A percentile compares a stretch with the other conserved stretches of the same genome.
phyloP scores from a whole-genome alignment of 768 basidiomycete genomes.

The Punctularia strigosozonata region DNA sequence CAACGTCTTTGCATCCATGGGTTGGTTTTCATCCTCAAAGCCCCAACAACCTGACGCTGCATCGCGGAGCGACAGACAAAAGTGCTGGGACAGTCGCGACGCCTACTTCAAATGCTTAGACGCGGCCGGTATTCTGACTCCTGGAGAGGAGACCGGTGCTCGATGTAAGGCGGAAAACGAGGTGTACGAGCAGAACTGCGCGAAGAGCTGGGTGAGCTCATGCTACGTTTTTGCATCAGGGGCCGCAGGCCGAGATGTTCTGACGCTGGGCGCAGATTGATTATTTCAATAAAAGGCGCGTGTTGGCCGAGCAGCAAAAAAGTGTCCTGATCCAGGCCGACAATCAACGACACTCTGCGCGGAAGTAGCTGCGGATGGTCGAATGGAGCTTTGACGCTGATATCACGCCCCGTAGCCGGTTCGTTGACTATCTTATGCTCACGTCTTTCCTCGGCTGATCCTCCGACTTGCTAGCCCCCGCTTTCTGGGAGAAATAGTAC shows the following conservation, averaged over 20 bases:
- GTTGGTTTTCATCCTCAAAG: constrained; percentile 25
- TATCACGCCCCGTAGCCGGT: too few relatives aligned
- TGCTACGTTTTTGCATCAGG: background rate
- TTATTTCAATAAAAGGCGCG: constrained; percentile 87
- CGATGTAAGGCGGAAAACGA: constrained; percentile 47
- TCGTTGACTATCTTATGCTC: too few relatives aligned
- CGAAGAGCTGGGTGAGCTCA: constrained; percentile 76
- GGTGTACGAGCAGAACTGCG: constrained; percentile 63
- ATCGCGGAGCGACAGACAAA: constrained; percentile 55
- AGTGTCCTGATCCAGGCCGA: constrained; percentile 43
- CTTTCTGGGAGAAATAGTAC: too few relatives aligned
- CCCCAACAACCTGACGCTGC: constrained; percentile 27
- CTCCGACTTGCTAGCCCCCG: too few relatives aligned
- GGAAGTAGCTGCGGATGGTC: too few relatives aligned
- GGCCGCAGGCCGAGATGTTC: background rate
- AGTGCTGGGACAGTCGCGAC: constrained; percentile 83
- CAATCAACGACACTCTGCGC: constrained; percentile 22
- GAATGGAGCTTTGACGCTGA: too few relatives aligned
- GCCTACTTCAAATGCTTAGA: constrained; percentile 82
- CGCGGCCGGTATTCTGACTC: constrained; percentile 48
- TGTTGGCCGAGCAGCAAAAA: constrained; percentile 72
- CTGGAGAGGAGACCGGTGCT: constrained; percentile 59
- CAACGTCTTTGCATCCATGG: too few relatives aligned
- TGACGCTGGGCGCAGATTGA: constrained; percentile 48
- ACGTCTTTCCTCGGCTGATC: too few relatives aligned